Conservation (phyloP, 2,329 filamentous ascomycete species). For the Fusarium sp. region DNA sequence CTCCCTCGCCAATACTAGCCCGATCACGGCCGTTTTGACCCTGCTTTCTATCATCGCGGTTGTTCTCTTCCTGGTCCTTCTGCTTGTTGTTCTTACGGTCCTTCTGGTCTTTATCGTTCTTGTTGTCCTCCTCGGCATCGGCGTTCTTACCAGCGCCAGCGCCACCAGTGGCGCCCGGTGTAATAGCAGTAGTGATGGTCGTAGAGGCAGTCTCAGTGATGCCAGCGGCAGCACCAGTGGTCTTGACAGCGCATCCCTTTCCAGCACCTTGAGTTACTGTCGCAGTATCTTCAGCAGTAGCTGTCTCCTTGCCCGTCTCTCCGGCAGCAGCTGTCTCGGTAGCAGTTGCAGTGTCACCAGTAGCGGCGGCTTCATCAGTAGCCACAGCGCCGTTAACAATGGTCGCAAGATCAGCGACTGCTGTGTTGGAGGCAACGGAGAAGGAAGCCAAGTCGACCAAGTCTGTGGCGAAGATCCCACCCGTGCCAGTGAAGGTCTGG, state of each 20-base stretch:
- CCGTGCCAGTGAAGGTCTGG: conserved; percentile 18
- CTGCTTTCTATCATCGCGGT: not conserved
- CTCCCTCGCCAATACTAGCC: not conserved
- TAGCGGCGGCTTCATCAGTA: not conserved
- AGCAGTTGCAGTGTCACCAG: not conserved
- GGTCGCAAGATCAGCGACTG: conserved; percentile 12
- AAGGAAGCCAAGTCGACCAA: not conserved
- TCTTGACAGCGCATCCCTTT: conserved; percentile 6
- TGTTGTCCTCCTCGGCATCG: not conserved
- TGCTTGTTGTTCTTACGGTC: not conserved
- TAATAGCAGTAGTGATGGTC: not conserved
- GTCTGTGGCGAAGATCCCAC: conserved; percentile 11
- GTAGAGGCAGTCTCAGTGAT: not conserved
- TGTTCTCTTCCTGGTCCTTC: not conserved
- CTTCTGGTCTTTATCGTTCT: not conserved
- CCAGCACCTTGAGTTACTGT: not conserved
- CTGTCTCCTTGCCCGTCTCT: not conserved
- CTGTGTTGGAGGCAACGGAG: not conserved
- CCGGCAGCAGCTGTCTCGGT: not conserved
- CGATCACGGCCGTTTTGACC: not conserved
- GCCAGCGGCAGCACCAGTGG: not conserved
- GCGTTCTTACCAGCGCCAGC: not conserved
- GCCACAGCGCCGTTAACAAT: conserved; percentile 6
- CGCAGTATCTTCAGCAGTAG: not conserved
- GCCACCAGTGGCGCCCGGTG: not conserved